Base-by-base conservation (phyloP, 2,329 filamentous ascomycete genomes). In the Pseudocercospora fijiensis region DNA sequence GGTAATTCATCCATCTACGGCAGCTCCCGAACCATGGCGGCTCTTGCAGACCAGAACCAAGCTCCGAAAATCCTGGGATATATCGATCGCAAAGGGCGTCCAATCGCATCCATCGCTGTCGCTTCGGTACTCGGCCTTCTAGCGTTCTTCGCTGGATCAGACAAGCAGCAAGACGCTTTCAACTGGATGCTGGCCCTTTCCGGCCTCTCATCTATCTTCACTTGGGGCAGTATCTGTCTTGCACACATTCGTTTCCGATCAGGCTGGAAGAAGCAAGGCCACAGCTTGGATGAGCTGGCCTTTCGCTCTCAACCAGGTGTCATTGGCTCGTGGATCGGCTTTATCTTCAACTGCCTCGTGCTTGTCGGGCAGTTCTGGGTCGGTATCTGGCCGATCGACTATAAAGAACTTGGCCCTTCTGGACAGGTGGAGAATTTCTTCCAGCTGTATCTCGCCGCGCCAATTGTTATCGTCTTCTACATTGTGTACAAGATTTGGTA, bases 231-330 rank as follows among this genome's bases (percentile, higher is more conserved):
- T 68, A 94, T 96, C 76, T 96, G 92, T 76, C 80, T 96, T n/a
- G 86, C 89, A 24, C 93, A 97, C 78, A 96, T 97, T 74, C 91
- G 92, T 61, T 97, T 97, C 84, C 91, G 93, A 30, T 60, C 63
- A 26, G 91, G 88, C n/a, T 96, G 92, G 91, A 82, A 81, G 51
- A 73, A 69, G 11, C 85, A 88, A 65, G 90, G 90, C 51, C 89
- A 88, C 70, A 81, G 79, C 1, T 74, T 88, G 3, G 85, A 88
- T n/a, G 86, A 88, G 71, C 83, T 91, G 3, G 85, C 88, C 0
- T 91, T 88, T 79, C 76, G 77, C 18, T 69, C 69, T 16, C 77
- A 82, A 56, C 81, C 84, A 53, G 88, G 88, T 61, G 79, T 89
- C 7, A 78, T 74, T 1, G 88, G 88, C 20, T 89, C 86, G 0